phyloP scores from a whole-genome alignment of 2,329 filamentous ascomycete genomes.

The Epicoccum nigrum region DNA sequence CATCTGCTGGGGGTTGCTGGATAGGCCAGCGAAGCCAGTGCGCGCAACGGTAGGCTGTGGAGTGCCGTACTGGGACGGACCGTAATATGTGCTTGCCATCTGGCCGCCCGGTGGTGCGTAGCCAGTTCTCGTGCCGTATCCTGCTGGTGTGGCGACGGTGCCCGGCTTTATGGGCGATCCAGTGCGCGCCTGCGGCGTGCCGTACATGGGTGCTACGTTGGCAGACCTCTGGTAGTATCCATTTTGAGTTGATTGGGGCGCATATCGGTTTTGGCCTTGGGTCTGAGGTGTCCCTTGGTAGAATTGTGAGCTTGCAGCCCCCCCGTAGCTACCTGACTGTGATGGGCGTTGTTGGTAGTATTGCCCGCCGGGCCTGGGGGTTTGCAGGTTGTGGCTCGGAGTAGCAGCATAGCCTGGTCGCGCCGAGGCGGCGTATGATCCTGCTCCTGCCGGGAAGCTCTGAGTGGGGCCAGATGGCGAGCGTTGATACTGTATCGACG shows the following conservation, averaged over 20 bases:
- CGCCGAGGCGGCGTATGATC: conserved; percentile 36
- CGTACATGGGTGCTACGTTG: conserved; percentile 43
- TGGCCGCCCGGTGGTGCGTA: conserved; percentile 41
- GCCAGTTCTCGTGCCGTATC: conserved; percentile 34
- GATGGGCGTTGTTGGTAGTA: conserved; percentile 42
- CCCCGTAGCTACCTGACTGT: conserved; percentile 36
- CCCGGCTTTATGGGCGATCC: conserved; percentile 46
- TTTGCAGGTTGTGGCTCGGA: conserved; percentile 41
- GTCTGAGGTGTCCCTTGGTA: conserved; percentile 43
- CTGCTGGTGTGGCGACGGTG: conserved; percentile 30
- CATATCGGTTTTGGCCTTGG: conserved; percentile 42
- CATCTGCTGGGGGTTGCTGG: conserved; percentile 42
- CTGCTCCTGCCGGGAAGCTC: conserved; percentile 36
- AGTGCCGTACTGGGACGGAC: conserved; percentile 41
- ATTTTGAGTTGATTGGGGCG: conserved; percentile 35
- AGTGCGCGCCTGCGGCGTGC: conserved; percentile 40
- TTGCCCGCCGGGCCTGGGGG: conserved; percentile 37
- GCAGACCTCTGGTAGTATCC: conserved; percentile 45
- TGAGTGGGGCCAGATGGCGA: conserved; percentile 39
- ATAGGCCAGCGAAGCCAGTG: conserved; percentile 26
- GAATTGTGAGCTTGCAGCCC: conserved; percentile 39
- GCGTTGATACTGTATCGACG: conserved; percentile 45
- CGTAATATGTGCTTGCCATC: conserved; percentile 43
- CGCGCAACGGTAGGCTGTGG: conserved; percentile 35
- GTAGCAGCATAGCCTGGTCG: conserved; percentile 36